Percentiles rank a stretch among this genome's conserved stretches.
Evolutionary conservation across 768 basidiomycete genomes (phyloP).

Genomic region (Antrodiella citrinella): DNA sequence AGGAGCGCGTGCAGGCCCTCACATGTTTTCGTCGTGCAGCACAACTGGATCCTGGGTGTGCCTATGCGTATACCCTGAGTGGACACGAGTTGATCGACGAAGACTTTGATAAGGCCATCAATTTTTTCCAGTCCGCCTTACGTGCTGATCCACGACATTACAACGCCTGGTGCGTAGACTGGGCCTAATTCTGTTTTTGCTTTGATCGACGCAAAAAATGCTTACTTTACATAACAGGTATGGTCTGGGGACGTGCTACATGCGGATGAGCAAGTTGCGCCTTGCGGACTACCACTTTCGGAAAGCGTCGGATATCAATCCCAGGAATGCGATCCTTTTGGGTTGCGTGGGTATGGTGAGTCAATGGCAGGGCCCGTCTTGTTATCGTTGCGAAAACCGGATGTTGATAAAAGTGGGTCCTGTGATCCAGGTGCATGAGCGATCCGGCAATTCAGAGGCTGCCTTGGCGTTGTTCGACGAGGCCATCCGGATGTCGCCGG

Average conservation of each 20-base stretch:
- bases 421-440: conserved; percentile 70
- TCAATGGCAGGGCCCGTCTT: conserved; percentile 11
- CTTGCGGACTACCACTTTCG: conserved; percentile 96
- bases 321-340: conserved; percentile 89
- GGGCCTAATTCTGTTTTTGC: background rate
- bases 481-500: conserved; percentile 71
- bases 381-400: background rate
- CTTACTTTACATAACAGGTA: conserved; percentile 55
- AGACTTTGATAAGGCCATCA: conserved; percentile 85
- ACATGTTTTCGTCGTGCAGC: conserved; percentile 90
- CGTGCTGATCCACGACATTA: conserved; percentile 90
- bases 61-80: conserved; percentile 93
- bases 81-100: conserved; percentile 97
- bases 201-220: no score
- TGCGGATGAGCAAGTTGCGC: conserved; percentile 87
- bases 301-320: conserved; percentile 87
- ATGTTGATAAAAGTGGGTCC: conserved; percentile 10
- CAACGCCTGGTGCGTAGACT: conserved; percentile 82
- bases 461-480: conserved; percentile 78
- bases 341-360: conserved; percentile 95
- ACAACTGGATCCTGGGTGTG: conserved; percentile 82
- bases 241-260: conserved; percentile 95
- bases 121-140: conserved; percentile 87
- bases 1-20: conserved; percentile 88
- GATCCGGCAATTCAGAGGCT: conserved; percentile 65